These are phyloP conservation scores for Chaetothyriales sp. DNA, from an alignment of 2,329 filamentous ascomycete genomes.

Conservation along the genomic window DNA sequence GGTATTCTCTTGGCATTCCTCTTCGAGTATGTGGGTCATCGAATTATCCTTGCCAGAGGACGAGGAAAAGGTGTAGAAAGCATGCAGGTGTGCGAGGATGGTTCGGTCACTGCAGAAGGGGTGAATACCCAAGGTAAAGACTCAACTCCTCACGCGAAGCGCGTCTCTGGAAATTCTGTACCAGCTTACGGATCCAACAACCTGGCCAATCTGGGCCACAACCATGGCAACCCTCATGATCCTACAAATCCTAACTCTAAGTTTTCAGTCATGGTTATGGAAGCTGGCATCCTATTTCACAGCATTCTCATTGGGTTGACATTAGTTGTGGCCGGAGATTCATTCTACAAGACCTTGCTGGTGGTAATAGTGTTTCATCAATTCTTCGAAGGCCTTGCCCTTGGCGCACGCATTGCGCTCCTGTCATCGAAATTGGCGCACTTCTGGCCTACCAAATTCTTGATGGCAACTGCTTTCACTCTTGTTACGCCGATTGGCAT, in stretches of 20 bases:
- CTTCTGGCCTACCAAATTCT: conserved; percentile 51
- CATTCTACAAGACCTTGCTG: conserved; percentile 39
- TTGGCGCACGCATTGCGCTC: conserved; percentile 56
- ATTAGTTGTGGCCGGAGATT: conserved; percentile 36
- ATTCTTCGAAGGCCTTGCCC: conserved; percentile 62
- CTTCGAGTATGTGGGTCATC: conserved; percentile 53
- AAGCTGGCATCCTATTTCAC: conserved; percentile 63
- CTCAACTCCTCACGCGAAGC: conserved; percentile 6
- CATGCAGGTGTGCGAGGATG: not conserved
- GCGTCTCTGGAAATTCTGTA: not conserved
- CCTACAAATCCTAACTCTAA: conserved; percentile 31
- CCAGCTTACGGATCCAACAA: conserved; percentile 1
- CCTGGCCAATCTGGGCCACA: conserved; percentile 21
- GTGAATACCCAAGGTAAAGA: not conserved
- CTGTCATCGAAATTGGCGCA: conserved; percentile 26
- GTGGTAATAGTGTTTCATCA: conserved; percentile 64
- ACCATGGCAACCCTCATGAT: conserved; percentile 21
- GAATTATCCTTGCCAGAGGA: conserved; percentile 33
- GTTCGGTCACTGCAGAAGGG: conserved; percentile 6
- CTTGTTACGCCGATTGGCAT: conserved; percentile 65
- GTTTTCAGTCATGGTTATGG: conserved; percentile 54
- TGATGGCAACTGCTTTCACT: conserved; percentile 52
- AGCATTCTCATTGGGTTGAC: conserved; percentile 46
- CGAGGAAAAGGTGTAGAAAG: not conserved
- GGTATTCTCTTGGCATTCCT: conserved; percentile 61